Base-by-base conservation (phyloP, 2,329 filamentous ascomycete genomes). In the Fusarium sp. region DNA sequence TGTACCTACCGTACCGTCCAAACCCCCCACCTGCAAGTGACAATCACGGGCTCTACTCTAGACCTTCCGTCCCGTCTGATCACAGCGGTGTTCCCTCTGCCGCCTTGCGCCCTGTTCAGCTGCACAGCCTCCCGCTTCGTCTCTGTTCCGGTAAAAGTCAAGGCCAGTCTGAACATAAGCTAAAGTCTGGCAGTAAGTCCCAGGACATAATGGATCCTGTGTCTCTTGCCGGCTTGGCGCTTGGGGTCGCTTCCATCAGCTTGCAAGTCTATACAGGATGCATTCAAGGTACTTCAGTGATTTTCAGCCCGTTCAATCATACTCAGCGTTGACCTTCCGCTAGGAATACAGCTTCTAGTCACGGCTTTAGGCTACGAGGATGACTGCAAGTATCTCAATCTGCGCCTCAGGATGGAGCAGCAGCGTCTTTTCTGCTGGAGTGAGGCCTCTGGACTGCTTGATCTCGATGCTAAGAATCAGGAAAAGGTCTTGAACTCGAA, bases 401-500 rank as follows among this genome's bases (percentile, higher is more conserved):
- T 85, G 68, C 79, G 83, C 52, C 73, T 85, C 52, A 81, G 82
- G 55, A 83, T 85, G 81, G 83, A 85, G 71, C 83, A 86, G 74
- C 83, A 85, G 65, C 79, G 83, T 25, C 78, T 85, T 16, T 84
- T 83, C 63, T 82, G 82, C 42, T 85, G 83, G 83, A 83, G 82
- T 65, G 83, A 85, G 68, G 82, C 83, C 4, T 85, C 83, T 13
- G 84, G 83, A 11, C 72, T 86, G 20, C 76, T 85, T 14, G 83
- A 84, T 59, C 75, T 84, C 14, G 81, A 83, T 54, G 74, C 71
- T 24, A 78, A 83, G 52, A 79, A 83, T 48, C 73, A 79, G 46
- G 75, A 80, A 37, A 83, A 80, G 61, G 75, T 85, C 6, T 77
- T 83, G 37, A 79, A 82, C 63, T 83, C 83, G 47, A 85, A 85